Percentiles rank a stretch among this genome's conserved stretches.
Conservation (phyloP, 2,329 filamentous ascomycete species). For the Neopestalotiopsis rosae region DNA sequence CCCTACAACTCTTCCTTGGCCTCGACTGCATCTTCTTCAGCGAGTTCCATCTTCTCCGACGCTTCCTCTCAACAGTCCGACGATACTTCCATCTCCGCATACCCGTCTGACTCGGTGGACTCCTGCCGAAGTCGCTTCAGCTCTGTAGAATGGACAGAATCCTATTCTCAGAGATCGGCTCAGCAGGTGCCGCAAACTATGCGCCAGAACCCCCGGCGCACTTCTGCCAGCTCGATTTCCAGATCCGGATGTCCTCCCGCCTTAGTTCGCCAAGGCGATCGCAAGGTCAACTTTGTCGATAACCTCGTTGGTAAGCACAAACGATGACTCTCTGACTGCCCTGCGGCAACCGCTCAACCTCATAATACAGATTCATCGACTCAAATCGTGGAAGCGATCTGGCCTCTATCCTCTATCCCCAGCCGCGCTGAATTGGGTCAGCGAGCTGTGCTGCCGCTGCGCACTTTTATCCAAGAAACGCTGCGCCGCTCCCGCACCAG, state of each 20-base stretch:
- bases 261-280: conserved; percentile 85
- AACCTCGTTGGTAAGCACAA: conserved; percentile 90
- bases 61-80: conserved; percentile 73
- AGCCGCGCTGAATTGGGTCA: conserved; percentile 75
- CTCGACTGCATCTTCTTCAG: conserved; percentile 77
- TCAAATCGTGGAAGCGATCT: conserved; percentile 96
- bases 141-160: too few species aligned
- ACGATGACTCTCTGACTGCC: conserved; percentile 30
- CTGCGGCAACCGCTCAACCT: conserved; percentile 38
- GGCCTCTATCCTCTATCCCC: conserved; percentile 85
- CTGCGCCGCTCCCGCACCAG: conserved; percentile 92
- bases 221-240: conserved; percentile 57
- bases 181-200: conserved; percentile 58
- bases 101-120: conserved; percentile 60
- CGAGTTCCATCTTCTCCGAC: conserved; percentile 79
- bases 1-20: conserved; percentile 75
- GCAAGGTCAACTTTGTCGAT: conserved; percentile 94
- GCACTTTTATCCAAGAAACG: conserved; percentile 97
- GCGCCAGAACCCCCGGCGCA: conserved; percentile 68
- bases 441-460: conserved; percentile 84
- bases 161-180: too few species aligned
- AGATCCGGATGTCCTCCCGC: conserved; percentile 71
- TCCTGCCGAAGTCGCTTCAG: conserved; percentile 47
- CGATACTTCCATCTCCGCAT: conserved; percentile 68
- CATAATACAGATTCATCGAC: conserved; percentile 82